Base-by-base conservation (phyloP, 1,284 basidiomycete species). In the Athelia psychrophila region DNA sequence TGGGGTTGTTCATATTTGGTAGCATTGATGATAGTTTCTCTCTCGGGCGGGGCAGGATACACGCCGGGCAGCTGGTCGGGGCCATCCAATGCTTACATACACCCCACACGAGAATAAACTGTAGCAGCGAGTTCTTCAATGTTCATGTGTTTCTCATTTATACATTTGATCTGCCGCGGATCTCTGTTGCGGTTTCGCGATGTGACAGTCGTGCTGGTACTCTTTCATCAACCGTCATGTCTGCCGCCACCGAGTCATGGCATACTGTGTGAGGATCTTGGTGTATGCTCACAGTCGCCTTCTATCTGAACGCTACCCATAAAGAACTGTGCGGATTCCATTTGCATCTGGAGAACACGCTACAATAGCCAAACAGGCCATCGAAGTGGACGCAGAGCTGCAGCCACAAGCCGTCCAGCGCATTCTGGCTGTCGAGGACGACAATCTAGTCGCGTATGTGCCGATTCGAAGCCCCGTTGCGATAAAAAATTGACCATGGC, bases 351-450 rank as follows among this genome's bases (percentile, higher is more conserved):
- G 74, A 19, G 75, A 84, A 54, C 91, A 95, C 61, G 93, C 93
- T 6, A 63, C 69, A 45, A 88, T 93, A 56, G 91, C 88, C 23
- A 87, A 85, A 62, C 81, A 86, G 64, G 84, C 84, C 49, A 88
- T 96, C 60, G 84, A 91, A 55, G 93, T 95, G 27, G 93, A 96
- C 69, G 71, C 76, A 20, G 93, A 95, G 65, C 75, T 93, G 38
- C 91, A 95, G 60, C 82, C 84, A 2, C 79, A 86, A 36, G 83
- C 86, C 3, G 92, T 95, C 24, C 83, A 85, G 61, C 77, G 91
- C 51, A 76, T 69, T n/a, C 67, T 95, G 38, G 66, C 67, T 3
- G 80, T 91, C 0, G 83, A 91, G 42, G 84, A 76, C 25, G 73
- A 84, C 48, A 73, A 79, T 3, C 75, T 95, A 19, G 73, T 90